A percentile compares a stretch with the other conserved stretches of the same genome.
Evolutionary conservation across 306 rosid species (phyloP).

Genomic region (Rubus parviflorus): DNA sequence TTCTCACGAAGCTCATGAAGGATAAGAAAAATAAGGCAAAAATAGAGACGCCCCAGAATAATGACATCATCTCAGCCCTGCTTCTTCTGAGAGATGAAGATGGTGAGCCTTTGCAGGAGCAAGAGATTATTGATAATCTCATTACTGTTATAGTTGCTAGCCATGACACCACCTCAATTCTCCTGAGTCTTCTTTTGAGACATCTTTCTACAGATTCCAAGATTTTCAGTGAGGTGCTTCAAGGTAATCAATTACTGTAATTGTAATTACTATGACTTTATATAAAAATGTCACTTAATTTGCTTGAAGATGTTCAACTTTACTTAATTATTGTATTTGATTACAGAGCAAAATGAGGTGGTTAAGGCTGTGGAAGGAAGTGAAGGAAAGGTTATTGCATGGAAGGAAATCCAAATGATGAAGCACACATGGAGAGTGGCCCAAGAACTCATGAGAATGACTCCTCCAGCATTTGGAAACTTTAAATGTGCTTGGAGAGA

Average conservation of each 20-base stretch:
- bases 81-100: slow-evolving; percentile 20
- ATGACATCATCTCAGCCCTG: slow-evolving; percentile 4
- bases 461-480: slow-evolving; percentile 16
- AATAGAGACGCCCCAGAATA: neutral
- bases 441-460: slow-evolving; percentile 29
- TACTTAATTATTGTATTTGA: neutral
- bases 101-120: slow-evolving; percentile 4
- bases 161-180: slow-evolving; percentile 19
- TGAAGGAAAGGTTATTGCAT: neutral
- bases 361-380: slow-evolving; percentile 4
- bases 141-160: slow-evolving; percentile 9
- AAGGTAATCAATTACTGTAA: slow-evolving; percentile 4
- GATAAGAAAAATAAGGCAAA: neutral
- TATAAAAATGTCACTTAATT: neutral
- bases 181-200: slow-evolving; percentile 14
- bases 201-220: slow-evolving; percentile 7
- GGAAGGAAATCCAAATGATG: slow-evolving; percentile 24
- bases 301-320: neutral
- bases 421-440: slow-evolving; percentile 22
- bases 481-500: slow-evolving; percentile 20
- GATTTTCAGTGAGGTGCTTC: slow-evolving; percentile 5
- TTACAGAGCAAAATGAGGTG: slow-evolving; percentile 17
- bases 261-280: neutral
- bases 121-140: slow-evolving; percentile 18
- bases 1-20: neutral